Evolutionary conservation across 768 basidiomycete species (phyloP), one percentile per base, ranked within the genome.

Genomic region (Macrolepiota albuminosa): DNA sequence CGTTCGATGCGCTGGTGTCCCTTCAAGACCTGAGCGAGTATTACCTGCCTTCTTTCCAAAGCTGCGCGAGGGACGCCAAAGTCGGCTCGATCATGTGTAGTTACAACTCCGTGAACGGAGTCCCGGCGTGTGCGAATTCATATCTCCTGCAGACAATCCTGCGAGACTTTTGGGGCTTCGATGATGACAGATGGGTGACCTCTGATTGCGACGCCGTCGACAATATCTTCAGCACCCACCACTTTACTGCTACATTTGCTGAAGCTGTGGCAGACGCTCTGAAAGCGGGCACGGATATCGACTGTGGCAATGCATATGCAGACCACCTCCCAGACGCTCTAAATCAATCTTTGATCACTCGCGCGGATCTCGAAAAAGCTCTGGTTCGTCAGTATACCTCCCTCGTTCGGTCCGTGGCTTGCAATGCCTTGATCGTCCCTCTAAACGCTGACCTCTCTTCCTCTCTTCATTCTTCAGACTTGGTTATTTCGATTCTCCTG

Each of bases 1-100:
- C 77, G 0, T 86, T 84, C 71, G 73, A 84, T 60, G 84, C 84
- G 3, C 61, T 76, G n/a, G 79, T 86, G 13, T 73, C 81, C 8
- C 67, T 72, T 7, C 84, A 85, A 59, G 84, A 86, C 59, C 69
- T 86, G 31, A 78, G 74, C 68, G 82, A 83, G 64, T 86, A 74
- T 64, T 84, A 84, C 68, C 71, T 81, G 6, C 82, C 79, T 0
- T 68, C 81, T 3, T 86, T 84, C 79, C 81, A 84, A 66, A 75
- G 71, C 52, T 84, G 84, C 64, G 83, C 83, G n/a, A 75, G 83
- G 42, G 84, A 86, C 62, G 84, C 83, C 10, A 81, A 82, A 64
- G 84, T 82, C 39, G 81, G 75, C 2, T 80, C 80, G n/a, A 73
- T 84, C 39, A 85, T 85, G 84, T 86, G 84, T 73, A 81, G 79